phyloP scores from a whole-genome alignment of 306 rosid species.

The Cicer bijugum region DNA sequence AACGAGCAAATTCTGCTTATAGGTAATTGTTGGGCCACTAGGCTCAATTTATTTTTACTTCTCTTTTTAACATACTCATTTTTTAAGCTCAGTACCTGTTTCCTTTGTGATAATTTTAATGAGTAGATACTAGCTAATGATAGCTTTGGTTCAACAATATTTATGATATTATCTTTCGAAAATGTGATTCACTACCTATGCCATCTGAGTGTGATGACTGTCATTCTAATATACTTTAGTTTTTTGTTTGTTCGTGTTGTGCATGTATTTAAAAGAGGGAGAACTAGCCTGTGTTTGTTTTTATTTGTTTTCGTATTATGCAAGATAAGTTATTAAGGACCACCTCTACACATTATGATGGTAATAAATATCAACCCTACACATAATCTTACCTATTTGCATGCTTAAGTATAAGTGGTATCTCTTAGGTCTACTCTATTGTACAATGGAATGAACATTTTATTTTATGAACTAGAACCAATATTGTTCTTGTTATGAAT shows the following conservation, averaged over 20 bases:
- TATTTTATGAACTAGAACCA: not conserved
- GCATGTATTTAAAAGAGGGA: conserved; percentile 4
- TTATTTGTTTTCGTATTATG: conserved; percentile 10
- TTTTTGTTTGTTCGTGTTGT: conserved; percentile 24
- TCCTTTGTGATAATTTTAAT: conserved; percentile 12
- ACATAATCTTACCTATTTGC: not conserved
- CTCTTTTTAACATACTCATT: not conserved
- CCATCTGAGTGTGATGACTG: conserved; percentile 10
- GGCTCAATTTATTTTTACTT: conserved; percentile 27
- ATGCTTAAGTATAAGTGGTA: not conserved
- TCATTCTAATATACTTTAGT: conserved; percentile 2
- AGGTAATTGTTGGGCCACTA: conserved; percentile 57
- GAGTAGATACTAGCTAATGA: not conserved
- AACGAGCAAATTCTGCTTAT: conserved; percentile 86
- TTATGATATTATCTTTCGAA: conserved; percentile 19
- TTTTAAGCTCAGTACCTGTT: not conserved
- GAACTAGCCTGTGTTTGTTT: conserved; percentile 16
- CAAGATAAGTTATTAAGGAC: conserved; percentile 27
- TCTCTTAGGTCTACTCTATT: not conserved
- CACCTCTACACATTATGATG: not conserved
- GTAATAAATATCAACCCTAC: not conserved
- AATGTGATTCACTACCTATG: conserved; percentile 22
- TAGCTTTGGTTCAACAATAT: not conserved
- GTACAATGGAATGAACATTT: conserved; percentile 11
- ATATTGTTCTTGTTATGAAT: conserved; percentile 14